A percentile compares a stretch with the other conserved stretches of the same genome.
Evolutionary conservation across 2,329 filamentous ascomycete genomes (phyloP).

Genomic region (Emmonsia crescens): DNA sequence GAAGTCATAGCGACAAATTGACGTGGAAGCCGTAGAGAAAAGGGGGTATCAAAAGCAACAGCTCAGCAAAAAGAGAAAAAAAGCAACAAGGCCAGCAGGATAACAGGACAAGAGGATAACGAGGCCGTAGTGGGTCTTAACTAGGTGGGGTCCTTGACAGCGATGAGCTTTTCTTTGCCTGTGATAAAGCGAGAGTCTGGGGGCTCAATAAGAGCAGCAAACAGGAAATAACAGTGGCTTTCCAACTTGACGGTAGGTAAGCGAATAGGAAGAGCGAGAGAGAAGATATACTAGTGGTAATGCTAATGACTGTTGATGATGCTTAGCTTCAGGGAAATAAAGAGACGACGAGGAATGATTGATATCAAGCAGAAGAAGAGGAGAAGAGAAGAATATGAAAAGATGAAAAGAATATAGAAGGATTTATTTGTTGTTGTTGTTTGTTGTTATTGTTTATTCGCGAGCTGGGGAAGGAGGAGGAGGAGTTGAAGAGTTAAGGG

Average conservation of each 20-base stretch:
- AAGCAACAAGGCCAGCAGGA: background rate
- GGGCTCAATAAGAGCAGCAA: background rate
- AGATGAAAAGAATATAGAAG: background rate
- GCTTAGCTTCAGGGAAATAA: background rate
- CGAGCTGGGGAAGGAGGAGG: background rate
- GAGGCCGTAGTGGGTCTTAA: background rate
- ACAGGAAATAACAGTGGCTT: background rate
- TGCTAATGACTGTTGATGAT: background rate
- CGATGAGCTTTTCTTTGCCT: background rate
- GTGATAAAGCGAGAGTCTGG: background rate
- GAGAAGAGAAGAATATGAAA: background rate
- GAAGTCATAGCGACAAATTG: background rate
- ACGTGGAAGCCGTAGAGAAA: background rate
- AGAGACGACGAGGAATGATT: background rate
- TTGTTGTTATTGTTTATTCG: background rate
- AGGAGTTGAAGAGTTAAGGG: background rate
- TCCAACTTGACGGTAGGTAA: background rate
- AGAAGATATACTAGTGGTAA: background rate
- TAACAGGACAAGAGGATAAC: background rate
- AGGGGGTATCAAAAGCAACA: background rate
- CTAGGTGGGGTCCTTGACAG: background rate
- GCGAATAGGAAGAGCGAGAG: background rate
- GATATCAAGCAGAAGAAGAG: background rate
- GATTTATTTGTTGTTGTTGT: background rate
- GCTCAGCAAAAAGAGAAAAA: background rate